Conservation (phyloP, 2,329 filamentous ascomycete genomes). For the Colletotrichum camelliae region DNA sequence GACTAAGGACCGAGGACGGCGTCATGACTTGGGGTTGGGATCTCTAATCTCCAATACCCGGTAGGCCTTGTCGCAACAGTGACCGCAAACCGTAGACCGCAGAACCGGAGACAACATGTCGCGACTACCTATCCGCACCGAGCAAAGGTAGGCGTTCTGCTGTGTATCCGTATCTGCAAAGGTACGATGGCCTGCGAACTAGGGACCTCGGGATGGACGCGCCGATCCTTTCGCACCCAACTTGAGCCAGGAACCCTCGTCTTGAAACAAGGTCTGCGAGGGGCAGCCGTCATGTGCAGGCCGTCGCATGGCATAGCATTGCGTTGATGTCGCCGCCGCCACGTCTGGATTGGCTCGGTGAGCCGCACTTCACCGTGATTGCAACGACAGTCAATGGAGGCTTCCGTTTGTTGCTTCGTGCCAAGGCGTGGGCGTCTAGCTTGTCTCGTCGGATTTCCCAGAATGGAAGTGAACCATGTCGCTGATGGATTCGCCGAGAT, state of each 20-base stretch:
- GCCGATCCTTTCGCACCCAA: conserved; percentile 14
- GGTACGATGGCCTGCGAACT: neutral
- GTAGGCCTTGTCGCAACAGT: neutral
- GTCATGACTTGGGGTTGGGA: neutral
- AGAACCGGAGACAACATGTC: neutral
- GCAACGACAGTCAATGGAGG: neutral
- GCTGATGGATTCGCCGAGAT: neutral
- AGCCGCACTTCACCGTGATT: conserved; percentile 5
- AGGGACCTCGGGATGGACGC: conserved; percentile 15
- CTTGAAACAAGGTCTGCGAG: neutral
- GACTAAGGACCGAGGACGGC: neutral
- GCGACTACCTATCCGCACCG: neutral
- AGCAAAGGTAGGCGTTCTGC: neutral
- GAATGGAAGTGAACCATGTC: conserved; percentile 1
- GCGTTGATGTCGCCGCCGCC: neutral
- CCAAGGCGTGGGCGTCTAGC: neutral
- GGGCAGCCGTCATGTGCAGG: neutral
- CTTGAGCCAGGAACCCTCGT: conserved; percentile 18
- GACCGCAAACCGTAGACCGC: neutral
- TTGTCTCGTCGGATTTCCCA: neutral
- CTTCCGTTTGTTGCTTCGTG: neutral
- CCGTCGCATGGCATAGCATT: neutral
- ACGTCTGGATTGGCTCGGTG: conserved; percentile 9
- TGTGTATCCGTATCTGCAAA: neutral
- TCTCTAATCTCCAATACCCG: neutral